These are phyloP conservation scores for Elongisporangium undulatum DNA, from an alignment of 352 stramenopile species.

Conservation along the genomic window DNA sequence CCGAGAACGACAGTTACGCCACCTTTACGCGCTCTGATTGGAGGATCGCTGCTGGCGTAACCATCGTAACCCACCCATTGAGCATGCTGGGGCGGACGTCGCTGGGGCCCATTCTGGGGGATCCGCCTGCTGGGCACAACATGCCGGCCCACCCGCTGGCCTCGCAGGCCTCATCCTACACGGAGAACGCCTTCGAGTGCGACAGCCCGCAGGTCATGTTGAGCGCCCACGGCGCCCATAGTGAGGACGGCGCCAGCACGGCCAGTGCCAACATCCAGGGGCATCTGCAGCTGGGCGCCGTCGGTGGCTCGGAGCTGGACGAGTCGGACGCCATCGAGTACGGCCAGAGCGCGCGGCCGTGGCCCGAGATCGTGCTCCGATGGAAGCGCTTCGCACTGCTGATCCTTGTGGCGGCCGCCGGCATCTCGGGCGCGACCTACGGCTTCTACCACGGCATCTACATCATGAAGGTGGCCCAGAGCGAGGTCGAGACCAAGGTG, in stretches of 20 bases:
- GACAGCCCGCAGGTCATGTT: neutral
- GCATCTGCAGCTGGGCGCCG: neutral
- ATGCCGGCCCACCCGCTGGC: neutral
- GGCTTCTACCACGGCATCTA: slow-evolving; percentile 36
- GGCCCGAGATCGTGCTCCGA: slow-evolving; percentile 54
- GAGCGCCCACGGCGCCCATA: no score
- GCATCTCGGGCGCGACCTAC: slow-evolving; percentile 34
- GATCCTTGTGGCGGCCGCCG: slow-evolving; percentile 30
- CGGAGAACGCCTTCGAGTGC: neutral
- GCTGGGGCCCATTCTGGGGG: neutral
- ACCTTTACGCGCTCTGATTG: neutral
- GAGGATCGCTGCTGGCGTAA: neutral
- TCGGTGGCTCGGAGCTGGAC: neutral
- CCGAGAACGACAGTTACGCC: neutral
- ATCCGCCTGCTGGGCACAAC: neutral
- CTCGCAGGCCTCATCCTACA: neutral
- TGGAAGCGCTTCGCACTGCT: slow-evolving; percentile 54
- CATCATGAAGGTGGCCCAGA: slow-evolving; percentile 13
- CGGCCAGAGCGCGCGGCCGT: slow-evolving; percentile 28
- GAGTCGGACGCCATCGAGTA: slow-evolving; percentile 11
- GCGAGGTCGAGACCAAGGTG: slow-evolving; percentile 20
- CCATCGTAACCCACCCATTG: neutral
- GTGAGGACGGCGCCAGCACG: neutral
- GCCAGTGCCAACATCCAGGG: neutral
- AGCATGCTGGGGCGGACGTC: neutral